Base-by-base conservation (phyloP, 352 stramenopile species). In the Phytophthora melonis region DNA sequence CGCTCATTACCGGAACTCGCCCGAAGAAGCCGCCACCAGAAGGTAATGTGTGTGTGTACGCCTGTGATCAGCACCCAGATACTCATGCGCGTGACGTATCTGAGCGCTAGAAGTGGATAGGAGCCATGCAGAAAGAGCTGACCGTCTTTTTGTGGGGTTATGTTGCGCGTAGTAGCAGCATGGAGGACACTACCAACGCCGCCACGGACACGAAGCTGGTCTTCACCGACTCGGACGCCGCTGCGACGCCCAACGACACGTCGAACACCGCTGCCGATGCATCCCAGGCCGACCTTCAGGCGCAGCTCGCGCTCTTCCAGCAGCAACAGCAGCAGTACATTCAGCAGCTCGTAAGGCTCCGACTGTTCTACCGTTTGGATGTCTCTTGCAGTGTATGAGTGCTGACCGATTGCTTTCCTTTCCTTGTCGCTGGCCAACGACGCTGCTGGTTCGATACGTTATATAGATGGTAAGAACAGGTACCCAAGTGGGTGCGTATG, bases 281-380 rank as follows among this genome's bases (percentile, higher is more conserved):
- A n/a, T 76, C 67, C 7, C 70, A 78, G 21, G 68, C 80, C 5
- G 82, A 89, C 23, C 73, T 85, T 18, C 78, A 85, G 59, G 79
- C 82, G 32, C 81, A 89, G 55, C 77, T 89, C 19, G 81, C 81
- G 63, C 70, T 89, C 27, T 84, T 89, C 63, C 79, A 89, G 54
- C 81, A 89, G 73, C 81, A 89, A 75, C 81, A 88, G 32, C 79
- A 89, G 68, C 81, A 88, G 59, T 89, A 86, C 66, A 79, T 89
- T 14, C 80, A 82, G 49, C 81, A 89, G 45, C 65, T 89, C 50
- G 81, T 89, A 80, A 50, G 41, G 41, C 36, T 43, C 36, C 14
- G 36, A 43, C 4, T 43, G 11, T 5, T 43, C 36, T 43, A 43
- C 8, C 23, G 47, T 18, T 55, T 30, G 25, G 25, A 34, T 23